phyloP scores from a whole-genome alignment of 305 asterid species.

The Fraxinus angustifolia region DNA sequence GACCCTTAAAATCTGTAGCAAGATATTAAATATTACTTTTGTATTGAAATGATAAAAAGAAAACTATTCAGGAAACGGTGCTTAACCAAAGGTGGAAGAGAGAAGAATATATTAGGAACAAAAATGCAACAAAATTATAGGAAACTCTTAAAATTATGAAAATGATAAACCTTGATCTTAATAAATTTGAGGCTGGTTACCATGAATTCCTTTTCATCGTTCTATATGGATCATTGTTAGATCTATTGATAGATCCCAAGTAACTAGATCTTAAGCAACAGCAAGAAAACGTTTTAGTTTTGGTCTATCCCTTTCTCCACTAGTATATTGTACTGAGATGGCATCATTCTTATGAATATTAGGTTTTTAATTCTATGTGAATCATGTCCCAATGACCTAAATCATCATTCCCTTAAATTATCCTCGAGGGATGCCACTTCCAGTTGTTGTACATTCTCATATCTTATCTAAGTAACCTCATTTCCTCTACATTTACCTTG shows the following conservation, averaged over 20 bases:
- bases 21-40: not conserved
- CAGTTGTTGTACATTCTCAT: not conserved
- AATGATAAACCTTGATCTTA: not conserved
- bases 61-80: not conserved
- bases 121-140: not conserved
- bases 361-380: not conserved
- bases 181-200: not conserved
- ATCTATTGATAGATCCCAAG: not conserved
- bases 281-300: not conserved
- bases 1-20: conserved; percentile 72
- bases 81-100: not conserved
- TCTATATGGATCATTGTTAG: not conserved
- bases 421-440: not conserved
- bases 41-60: not conserved
- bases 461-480: not conserved
- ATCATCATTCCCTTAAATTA: not conserved
- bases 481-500: not conserved
- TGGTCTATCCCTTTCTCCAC: not conserved
- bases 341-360: not conserved
- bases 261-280: not conserved
- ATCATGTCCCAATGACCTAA: not conserved
- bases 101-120: not conserved
- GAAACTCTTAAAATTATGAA: not conserved
- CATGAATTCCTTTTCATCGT: too few relatives aligned
- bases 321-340: not conserved